Evolutionary conservation across 768 basidiomycete genomes (phyloP), one percentile per base, ranked within the genome.

Genomic region (Tulasnella sp.): DNA sequence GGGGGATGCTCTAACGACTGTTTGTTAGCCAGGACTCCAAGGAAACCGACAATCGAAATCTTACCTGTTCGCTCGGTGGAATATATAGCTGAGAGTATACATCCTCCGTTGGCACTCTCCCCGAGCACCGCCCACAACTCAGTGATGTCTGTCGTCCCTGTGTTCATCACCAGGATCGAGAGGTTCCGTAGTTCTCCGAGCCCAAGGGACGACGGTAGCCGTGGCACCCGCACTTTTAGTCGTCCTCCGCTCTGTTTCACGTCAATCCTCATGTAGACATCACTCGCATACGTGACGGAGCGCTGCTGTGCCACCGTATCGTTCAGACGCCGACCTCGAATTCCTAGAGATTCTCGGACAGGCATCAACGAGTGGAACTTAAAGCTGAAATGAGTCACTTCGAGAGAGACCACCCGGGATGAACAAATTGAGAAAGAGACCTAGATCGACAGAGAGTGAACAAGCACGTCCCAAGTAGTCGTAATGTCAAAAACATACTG

Each of bases 301-400:
- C 91, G 89, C 70, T 91, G 86, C 81, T 96, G 93, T 18, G 88
- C 85, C 40, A 88, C 87, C 2, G 95, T 95, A 75, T 90, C 89
- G 74, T 96, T 90, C 15, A 98, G 85, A 73, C 95, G 86, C 69
- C 87, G 89, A 18, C 96, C 95, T n/a, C 90, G 91, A 44, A 86
- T 87, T 11, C 89, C 86, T 3, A 96, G 86, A 0, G 90, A 85
- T 83, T 96, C 95, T 0, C 83, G 86, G 35, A 87, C 86, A 2
- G 92, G 90, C 26, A 96, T 87, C 42, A 94, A 87, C 5, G 89
- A 89, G 44, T 96, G 87, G 82, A 96, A 96, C 40, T 90, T 83
- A 80, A 92, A 94, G 61, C 85, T 86, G 51, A 88, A 87, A 57
- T 90, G 84, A 18, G 88, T 88, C 61, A 96, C 84, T 32, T 84